Evolutionary conservation across 768 basidiomycete genomes (phyloP).

Genomic region (Krasilnikovozyma curviuscula): DNA sequence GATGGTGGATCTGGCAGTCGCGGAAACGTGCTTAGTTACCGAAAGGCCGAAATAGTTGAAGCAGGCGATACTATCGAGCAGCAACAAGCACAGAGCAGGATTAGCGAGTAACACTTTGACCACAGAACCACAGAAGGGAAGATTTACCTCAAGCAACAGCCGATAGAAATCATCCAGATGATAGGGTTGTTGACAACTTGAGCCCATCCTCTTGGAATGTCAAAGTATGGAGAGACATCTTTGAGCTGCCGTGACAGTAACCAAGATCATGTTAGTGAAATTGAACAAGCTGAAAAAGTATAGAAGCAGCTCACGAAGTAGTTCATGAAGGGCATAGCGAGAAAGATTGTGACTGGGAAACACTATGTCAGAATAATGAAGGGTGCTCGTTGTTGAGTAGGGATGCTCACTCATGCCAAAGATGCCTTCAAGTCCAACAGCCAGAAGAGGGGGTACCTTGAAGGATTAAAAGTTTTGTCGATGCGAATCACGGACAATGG

Average conservation of each 20-base stretch:
- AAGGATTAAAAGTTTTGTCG: too few species aligned
- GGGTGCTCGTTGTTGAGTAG: too few species aligned
- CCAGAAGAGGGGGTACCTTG: too few species aligned
- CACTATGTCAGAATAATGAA: too few species aligned
- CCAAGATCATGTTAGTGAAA: background rate
- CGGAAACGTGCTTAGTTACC: conserved; percentile 16
- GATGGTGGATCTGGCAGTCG: conserved; percentile 28
- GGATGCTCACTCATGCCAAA: too few species aligned
- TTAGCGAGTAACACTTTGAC: too few species aligned
- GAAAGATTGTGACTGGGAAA: conserved; percentile 51
- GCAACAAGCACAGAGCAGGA: too few species aligned
- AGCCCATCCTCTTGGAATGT: conserved; percentile 69
- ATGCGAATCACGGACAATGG: background rate
- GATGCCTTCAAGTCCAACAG: conserved; percentile 84
- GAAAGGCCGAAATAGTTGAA: conserved; percentile 56
- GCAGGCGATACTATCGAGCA: conserved; percentile 38
- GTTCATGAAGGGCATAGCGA: conserved; percentile 56
- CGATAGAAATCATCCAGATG: conserved; percentile 26
- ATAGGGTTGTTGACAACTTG: conserved; percentile 64
- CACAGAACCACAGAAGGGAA: background rate
- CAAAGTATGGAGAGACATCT: conserved; percentile 40
- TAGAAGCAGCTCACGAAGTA: conserved; percentile 17
- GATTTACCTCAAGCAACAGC: background rate
- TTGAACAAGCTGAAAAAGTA: background rate
- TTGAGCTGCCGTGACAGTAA: conserved; percentile 26